Conservation (phyloP, 2,329 filamentous ascomycete species). For the Cladophialophora psammophila region DNA sequence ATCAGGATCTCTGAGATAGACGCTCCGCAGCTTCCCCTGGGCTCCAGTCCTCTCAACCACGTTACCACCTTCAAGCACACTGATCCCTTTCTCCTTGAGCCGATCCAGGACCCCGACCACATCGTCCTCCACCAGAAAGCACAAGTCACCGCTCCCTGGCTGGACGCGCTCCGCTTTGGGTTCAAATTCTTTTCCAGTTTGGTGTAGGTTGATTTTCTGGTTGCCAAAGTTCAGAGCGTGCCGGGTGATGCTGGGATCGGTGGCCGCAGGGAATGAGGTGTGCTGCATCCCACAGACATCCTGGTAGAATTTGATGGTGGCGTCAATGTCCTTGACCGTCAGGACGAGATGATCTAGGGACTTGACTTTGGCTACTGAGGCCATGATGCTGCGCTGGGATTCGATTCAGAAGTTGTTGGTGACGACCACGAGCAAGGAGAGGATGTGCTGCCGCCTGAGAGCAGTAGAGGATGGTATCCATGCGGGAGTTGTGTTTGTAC, state of each 20-base stretch:
- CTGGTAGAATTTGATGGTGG: constrained; percentile 63
- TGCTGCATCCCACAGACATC: constrained; percentile 64
- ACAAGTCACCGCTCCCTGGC: constrained; percentile 66
- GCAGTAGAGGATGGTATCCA: background rate
- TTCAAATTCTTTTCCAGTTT: constrained; percentile 65
- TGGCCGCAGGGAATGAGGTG: constrained; percentile 57
- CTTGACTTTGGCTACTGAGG: constrained; percentile 44
- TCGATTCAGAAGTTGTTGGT: background rate
- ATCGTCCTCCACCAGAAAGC: constrained; percentile 63
- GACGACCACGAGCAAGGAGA: background rate
- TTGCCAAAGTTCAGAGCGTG: constrained; percentile 64
- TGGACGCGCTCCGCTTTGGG: constrained; percentile 63
- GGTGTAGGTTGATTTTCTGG: constrained; percentile 69
- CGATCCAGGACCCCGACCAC: constrained; percentile 56
- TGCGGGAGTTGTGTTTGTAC: background rate
- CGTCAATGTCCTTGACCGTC: constrained; percentile 61
- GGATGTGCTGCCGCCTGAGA: background rate
- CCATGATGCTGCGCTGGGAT: constrained; percentile 19
- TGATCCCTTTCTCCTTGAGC: constrained; percentile 55
- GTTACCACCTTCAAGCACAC: constrained; percentile 58
- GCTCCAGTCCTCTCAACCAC: constrained; percentile 66
- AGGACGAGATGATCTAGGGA: constrained; percentile 68
- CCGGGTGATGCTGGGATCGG: constrained; percentile 50
- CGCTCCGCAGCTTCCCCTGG: constrained; percentile 61
- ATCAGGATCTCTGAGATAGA: constrained; percentile 69